Evolutionary conservation across 2,329 filamentous ascomycete species (phyloP).

Genomic region (Curvularia sp.): DNA sequence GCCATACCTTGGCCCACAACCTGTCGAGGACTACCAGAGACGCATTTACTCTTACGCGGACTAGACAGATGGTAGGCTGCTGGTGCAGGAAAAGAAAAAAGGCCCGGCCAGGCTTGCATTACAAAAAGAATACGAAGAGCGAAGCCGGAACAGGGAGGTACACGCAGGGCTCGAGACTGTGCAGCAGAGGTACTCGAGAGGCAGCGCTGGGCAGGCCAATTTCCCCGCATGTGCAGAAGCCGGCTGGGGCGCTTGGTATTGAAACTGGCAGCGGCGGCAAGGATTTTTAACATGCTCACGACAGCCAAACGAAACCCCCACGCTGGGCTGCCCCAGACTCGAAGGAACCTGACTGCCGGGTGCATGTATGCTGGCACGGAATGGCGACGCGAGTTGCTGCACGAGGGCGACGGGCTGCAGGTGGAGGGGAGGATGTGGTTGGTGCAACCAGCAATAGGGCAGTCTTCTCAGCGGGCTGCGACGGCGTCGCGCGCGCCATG

Average conservation of each 20-base stretch:
- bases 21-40: background rate
- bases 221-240: constrained; percentile 36
- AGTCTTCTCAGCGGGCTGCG: background rate
- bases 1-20: background rate
- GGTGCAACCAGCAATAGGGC: constrained; percentile 24
- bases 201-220: background rate
- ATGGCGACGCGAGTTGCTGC: constrained; percentile 29
- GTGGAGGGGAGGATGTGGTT: constrained; percentile 10
- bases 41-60: background rate
- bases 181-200: background rate
- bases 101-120: constrained; percentile 9
- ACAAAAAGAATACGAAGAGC: constrained; percentile 14
- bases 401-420: constrained; percentile 11
- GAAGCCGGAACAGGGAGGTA: constrained; percentile 20
- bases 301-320: constrained; percentile 30
- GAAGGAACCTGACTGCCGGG: constrained; percentile 9
- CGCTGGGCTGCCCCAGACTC: background rate
- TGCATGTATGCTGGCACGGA: constrained; percentile 10
- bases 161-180: constrained; percentile 22
- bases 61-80: background rate
- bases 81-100: background rate
- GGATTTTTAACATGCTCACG: constrained; percentile 10
- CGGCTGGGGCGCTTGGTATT: constrained; percentile 42
- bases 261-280: constrained; percentile 25
- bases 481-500: background rate